Percentiles rank a stretch among this genome's conserved stretches.
These are phyloP conservation scores for Xylogone sp. DNA, from an alignment of 2,329 filamentous ascomycete genomes.

Conservation along the genomic window DNA sequence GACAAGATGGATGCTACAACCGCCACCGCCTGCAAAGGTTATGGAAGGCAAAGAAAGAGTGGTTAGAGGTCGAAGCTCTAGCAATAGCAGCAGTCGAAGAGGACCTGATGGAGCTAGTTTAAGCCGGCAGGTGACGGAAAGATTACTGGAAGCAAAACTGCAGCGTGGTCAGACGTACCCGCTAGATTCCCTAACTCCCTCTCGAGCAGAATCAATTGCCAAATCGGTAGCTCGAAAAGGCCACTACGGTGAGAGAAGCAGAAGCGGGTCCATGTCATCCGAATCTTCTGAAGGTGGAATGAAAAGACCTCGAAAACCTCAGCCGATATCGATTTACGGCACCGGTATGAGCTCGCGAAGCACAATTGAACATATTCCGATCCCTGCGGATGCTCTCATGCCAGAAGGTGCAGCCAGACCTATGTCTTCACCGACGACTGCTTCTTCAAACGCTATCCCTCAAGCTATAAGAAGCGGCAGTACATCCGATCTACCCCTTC, in stretches of 20 bases:
- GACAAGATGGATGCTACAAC: constrained; percentile 88
- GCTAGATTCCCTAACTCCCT: constrained; percentile 13
- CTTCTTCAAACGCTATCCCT: constrained; percentile 16
- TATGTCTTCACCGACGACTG: constrained; percentile 17
- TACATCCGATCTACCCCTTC: constrained; percentile 5
- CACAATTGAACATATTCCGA: constrained; percentile 20
- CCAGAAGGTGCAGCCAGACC: constrained; percentile 13
- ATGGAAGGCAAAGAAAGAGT: constrained; percentile 84
- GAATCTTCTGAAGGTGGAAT: constrained; percentile 12
- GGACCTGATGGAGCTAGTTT: constrained; percentile 16
- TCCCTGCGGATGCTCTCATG: constrained; percentile 14
- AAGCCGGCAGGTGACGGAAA: constrained; percentile 24
- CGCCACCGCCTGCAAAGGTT: constrained; percentile 81
- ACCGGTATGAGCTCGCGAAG: constrained; percentile 13
- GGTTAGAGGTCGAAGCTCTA: constrained; percentile 48
- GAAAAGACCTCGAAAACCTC: constrained; percentile 19
- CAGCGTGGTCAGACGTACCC: constrained; percentile 21
- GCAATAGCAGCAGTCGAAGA: constrained; percentile 39
- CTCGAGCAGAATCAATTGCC: constrained; percentile 8
- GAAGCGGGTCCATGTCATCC: constrained; percentile 17
- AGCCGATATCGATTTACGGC: constrained; percentile 17
- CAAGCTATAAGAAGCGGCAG: constrained; percentile 6
- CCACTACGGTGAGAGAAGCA: constrained; percentile 14
- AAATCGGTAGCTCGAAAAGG: constrained; percentile 11
- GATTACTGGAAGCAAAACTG: constrained; percentile 24